These are phyloP conservation scores for Candolleomyces aberdarensis DNA, from an alignment of 768 basidiomycete genomes.

Conservation along the genomic window DNA sequence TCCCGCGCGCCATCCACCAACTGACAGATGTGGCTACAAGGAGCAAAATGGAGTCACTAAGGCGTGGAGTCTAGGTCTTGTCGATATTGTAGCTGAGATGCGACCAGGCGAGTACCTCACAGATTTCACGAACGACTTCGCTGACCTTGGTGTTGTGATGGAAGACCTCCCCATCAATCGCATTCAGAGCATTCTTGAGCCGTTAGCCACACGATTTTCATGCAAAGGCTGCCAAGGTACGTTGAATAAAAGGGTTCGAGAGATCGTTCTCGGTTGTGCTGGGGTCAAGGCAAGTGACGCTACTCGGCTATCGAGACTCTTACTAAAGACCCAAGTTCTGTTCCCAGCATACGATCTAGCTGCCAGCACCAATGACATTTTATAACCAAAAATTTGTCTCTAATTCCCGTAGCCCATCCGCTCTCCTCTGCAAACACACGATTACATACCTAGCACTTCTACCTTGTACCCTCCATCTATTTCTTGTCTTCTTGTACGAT, in stretches of 20 bases:
- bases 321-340: too few relatives aligned
- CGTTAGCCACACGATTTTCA: conserved; percentile 43
- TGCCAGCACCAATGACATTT: too few relatives aligned
- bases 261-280: background rate
- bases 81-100: conserved; percentile 21
- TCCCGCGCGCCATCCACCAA: conserved; percentile 14
- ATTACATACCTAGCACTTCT: too few relatives aligned
- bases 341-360: too few relatives aligned
- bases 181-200: conserved; percentile 46
- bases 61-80: conserved; percentile 21
- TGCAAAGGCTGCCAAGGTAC: conserved; percentile 45
- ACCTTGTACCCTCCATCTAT: too few relatives aligned
- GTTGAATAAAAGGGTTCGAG: conserved; percentile 38
- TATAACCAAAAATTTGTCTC: too few relatives aligned
- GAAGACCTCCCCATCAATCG: conserved; percentile 46
- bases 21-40: conserved; percentile 14
- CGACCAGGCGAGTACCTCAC: conserved; percentile 17
- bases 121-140: too few relatives aligned
- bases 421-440: too few relatives aligned
- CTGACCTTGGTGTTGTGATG: background rate
- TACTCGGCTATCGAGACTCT: too few relatives aligned
- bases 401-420: too few relatives aligned
- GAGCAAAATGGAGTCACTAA: conserved; percentile 20
- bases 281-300: background rate
- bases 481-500: too few relatives aligned